phyloP scores from a whole-genome alignment of 768 basidiomycete genomes.

The Mycena alexandri region DNA sequence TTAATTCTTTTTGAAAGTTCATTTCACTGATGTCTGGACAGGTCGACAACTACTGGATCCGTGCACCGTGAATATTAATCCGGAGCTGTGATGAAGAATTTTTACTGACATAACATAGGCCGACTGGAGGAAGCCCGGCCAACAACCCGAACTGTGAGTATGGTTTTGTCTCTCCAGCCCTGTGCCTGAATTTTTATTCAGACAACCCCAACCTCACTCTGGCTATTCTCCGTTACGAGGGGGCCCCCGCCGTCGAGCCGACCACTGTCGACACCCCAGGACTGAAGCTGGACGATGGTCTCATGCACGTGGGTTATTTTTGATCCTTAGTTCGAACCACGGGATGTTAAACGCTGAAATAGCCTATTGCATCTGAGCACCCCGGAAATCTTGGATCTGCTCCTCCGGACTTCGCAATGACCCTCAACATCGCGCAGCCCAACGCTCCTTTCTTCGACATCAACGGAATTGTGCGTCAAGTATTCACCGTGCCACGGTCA shows the following conservation, averaged over 20 bases:
- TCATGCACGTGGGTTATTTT: slow-evolving; percentile 46
- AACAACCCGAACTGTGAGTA: slow-evolving; percentile 45
- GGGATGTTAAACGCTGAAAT: not conserved
- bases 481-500: too few species aligned
- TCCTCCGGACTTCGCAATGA: slow-evolving; percentile 29
- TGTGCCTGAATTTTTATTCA: not conserved
- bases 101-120: slow-evolving; percentile 20
- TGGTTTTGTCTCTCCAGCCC: not conserved
- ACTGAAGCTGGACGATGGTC: slow-evolving; percentile 42
- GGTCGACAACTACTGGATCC: slow-evolving; percentile 38
- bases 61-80: slow-evolving; percentile 43
- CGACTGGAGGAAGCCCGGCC: slow-evolving; percentile 42
- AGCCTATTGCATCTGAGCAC: slow-evolving; percentile 34
- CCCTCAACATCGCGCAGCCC: slow-evolving; percentile 34
- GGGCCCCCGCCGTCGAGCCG: slow-evolving; percentile 51
- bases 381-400: slow-evolving; percentile 34
- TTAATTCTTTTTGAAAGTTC: too few species aligned
- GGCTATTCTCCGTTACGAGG: slow-evolving; percentile 54
- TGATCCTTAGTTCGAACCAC: not conserved
- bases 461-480: slow-evolving; percentile 37
- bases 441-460: slow-evolving; percentile 37
- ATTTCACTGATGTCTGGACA: not conserved
- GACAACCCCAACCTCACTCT: slow-evolving; percentile 49
- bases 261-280: slow-evolving; percentile 41
- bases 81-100: not conserved